Evolutionary conservation across 345 rosid genomes (phyloP), one percentile per base, ranked within the genome.

Genomic region (Citropsis articulata): DNA sequence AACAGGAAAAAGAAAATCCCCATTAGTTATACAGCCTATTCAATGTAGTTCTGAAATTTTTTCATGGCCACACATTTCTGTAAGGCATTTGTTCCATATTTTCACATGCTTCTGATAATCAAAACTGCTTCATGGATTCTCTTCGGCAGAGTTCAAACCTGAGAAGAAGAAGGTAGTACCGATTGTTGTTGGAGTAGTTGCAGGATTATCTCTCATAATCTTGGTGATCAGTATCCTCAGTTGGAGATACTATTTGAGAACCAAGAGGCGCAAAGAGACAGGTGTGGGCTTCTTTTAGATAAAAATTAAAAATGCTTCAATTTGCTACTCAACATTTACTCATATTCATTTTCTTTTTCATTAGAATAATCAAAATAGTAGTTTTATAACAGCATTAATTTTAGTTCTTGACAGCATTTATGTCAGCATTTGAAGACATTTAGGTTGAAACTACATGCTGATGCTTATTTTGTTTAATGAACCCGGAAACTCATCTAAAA

Each of bases 171-270:
- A 67, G 38, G 71, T 35, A 73, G 77, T 42, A 22, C 76, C 71
- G 59, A 80, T 83, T 40, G 14, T 67, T 62, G 48, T 75, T 31
- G 85, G 86, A 33, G 86, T 77, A 63, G 85, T 79, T 55, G 79
- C 77, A 28, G 83, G 69, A 66, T 76, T 70, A 21, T 75, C 72
- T 73, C 59, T 85, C 53, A 25, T 81, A 65, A 28, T 86, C 73
- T 9, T 81, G 56, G 21, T 64, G 27, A n/a, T 83, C 18, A 78
- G 81, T 13, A 55, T 82, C 65, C 61, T 85, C 59, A 72, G 76
- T 89, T 85, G 92, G 87, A 86, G 73, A 66, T 70, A 72, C 68
- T 22, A 42, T 56, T 53, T 66, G 65, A 71, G 19, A 78, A 38
- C 74, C 72, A 75, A 68, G 74, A 63, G 27, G 53, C 35, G 30